Percentiles rank a stretch among this genome's conserved stretches.
These are phyloP conservation scores for Diaporthe destruens DNA, from an alignment of 2,329 filamentous ascomycete genomes.

Conservation along the genomic window DNA sequence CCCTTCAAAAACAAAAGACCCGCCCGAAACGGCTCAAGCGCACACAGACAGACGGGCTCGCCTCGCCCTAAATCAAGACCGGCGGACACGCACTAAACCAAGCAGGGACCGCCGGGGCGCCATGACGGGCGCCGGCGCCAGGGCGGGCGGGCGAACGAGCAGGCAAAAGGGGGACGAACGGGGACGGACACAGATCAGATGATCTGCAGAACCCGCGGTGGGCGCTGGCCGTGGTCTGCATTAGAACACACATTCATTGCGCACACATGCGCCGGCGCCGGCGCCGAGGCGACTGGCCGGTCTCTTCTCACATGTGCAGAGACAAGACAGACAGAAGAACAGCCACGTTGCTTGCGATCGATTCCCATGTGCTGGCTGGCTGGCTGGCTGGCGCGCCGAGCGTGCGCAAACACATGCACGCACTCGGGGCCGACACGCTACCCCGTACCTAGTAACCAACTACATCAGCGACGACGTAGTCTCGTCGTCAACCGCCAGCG, in stretches of 20 bases:
- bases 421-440: not conserved
- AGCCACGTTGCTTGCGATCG: slow-evolving; percentile 6
- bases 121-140: not conserved
- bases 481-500: no score
- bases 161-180: not conserved
- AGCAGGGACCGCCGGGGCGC: not conserved
- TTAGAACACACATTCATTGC: not conserved
- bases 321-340: no score
- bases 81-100: not conserved
- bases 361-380: not conserved
- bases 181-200: not conserved
- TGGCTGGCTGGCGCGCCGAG: not conserved
- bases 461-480: no score
- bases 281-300: not conserved
- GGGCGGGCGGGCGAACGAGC: not conserved
- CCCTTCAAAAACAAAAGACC: not conserved
- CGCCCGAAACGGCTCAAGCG: slow-evolving; percentile 16
- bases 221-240: not conserved
- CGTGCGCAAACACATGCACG: not conserved
- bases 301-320: no score
- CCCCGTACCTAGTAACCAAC: no score
- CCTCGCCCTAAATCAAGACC: slow-evolving; percentile 1
- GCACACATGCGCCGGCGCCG: no score
- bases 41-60: not conserved
- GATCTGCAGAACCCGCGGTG: slow-evolving; percentile 11